A percentile compares a stretch with the other conserved stretches of the same genome.
These are phyloP conservation scores for Paragyromitra xinjiangensis DNA, from an alignment of 495 filamentous ascomycete species.

Conservation along the genomic window DNA sequence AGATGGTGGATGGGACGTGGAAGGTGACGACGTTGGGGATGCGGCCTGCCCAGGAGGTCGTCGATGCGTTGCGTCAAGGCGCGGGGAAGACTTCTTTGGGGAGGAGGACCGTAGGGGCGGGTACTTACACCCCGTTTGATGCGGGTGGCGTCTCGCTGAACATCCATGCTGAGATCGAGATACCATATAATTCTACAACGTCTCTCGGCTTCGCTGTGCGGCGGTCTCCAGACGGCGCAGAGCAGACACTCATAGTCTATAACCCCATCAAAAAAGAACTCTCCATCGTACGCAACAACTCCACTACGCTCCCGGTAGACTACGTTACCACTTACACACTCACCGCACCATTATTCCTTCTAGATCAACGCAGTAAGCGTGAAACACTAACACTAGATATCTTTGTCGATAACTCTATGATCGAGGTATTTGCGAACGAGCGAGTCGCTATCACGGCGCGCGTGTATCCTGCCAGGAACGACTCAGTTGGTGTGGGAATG, in stretches of 20 bases:
- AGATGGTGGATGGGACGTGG: constrained; percentile 54
- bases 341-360: constrained; percentile 51
- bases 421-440: constrained; percentile 62
- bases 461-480: constrained; percentile 60
- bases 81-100: neutral
- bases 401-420: constrained; percentile 60
- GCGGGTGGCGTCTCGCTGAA: constrained; percentile 13
- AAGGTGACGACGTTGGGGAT: constrained; percentile 60
- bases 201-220: constrained; percentile 40
- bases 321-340: constrained; percentile 10
- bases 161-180: constrained; percentile 24
- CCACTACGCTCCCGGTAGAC: constrained; percentile 27
- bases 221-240: constrained; percentile 46
- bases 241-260: constrained; percentile 57
- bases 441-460: constrained; percentile 59
- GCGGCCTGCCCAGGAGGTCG: constrained; percentile 60
- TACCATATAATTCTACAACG: constrained; percentile 9
- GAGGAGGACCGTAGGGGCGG: neutral
- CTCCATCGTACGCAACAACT: constrained; percentile 46
- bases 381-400: constrained; percentile 59
- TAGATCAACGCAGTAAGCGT: constrained; percentile 35
- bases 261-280: constrained; percentile 48
- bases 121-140: constrained; percentile 5
- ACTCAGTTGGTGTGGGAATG: constrained; percentile 55
- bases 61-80: constrained; percentile 31